Conservation (phyloP, 768 basidiomycete genomes). For the Xerocomellus intermedius region DNA sequence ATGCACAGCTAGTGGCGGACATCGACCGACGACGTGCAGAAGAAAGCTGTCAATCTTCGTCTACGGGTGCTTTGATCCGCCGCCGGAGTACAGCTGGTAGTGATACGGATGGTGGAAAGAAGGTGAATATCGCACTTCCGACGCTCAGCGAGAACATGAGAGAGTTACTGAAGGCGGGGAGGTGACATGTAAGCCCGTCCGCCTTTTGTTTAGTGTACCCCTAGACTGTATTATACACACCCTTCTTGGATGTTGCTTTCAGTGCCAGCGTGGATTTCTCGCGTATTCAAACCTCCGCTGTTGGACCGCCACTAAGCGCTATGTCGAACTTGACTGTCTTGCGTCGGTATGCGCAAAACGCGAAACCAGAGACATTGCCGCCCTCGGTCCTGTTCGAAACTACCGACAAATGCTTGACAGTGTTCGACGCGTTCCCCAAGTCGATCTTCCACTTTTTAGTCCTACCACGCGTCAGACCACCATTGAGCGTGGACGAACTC, state of each 20-base stretch:
- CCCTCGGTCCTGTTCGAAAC: slow-evolving; percentile 58
- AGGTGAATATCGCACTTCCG: slow-evolving; percentile 40
- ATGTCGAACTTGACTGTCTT: slow-evolving; percentile 52
- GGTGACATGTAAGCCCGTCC: slow-evolving; percentile 18
- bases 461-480: slow-evolving; percentile 55
- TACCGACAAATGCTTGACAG: slow-evolving; percentile 53
- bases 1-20: slow-evolving; percentile 83
- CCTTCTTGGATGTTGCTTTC: background rate
- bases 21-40: slow-evolving; percentile 80
- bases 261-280: background rate
- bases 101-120: slow-evolving; percentile 10
- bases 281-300: background rate
- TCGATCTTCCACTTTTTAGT: slow-evolving; percentile 87
- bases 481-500: slow-evolving; percentile 40
- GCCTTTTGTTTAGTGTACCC: slow-evolving; percentile 4
- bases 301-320: background rate
- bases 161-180: slow-evolving; percentile 52
- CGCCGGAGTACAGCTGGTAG: slow-evolving; percentile 24
- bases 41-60: slow-evolving; percentile 28
- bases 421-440: slow-evolving; percentile 80
- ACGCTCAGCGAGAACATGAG: slow-evolving; percentile 62
- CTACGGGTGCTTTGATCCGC: slow-evolving; percentile 32
- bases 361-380: slow-evolving; percentile 53
- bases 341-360: slow-evolving; percentile 54
- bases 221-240: slow-evolving; percentile 17